These are phyloP conservation scores for Cotoneaster glaucophyllus DNA, from an alignment of 306 rosid genomes.

Conservation along the genomic window DNA sequence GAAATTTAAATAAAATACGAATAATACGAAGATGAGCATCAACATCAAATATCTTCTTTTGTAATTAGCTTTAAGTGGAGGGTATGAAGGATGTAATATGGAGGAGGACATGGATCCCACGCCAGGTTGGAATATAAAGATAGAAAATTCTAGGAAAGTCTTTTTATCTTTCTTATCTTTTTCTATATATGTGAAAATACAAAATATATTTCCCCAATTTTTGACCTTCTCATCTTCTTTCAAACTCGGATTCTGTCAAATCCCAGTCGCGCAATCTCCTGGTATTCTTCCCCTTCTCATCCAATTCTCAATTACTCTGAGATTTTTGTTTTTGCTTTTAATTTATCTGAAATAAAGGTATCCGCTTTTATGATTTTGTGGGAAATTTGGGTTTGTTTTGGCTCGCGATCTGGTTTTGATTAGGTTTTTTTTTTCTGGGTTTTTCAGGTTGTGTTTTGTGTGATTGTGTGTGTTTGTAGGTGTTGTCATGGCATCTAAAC, in stretches of 20 bases:
- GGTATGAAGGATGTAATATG: neutral
- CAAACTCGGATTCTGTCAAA: neutral
- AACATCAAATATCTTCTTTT: too few species aligned
- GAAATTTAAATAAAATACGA: too few species aligned
- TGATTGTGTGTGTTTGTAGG: neutral
- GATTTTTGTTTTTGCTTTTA: neutral
- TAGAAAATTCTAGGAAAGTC: slow-evolving; percentile 39
- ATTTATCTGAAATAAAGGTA: neutral
- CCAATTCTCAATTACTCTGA: neutral
- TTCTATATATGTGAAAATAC: neutral
- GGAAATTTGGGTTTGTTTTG: neutral
- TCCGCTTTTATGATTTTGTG: neutral
- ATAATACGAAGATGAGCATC: too few species aligned
- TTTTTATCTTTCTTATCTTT: neutral
- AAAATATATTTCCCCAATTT: neutral
- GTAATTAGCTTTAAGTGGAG: neutral
- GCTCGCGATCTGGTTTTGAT: slow-evolving; percentile 25
- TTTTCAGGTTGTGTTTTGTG: neutral
- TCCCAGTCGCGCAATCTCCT: neutral
- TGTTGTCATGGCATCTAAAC: slow-evolving; percentile 66
- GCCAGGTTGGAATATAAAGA: slow-evolving; percentile 23
- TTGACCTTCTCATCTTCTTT: neutral
- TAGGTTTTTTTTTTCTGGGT: neutral
- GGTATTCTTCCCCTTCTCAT: neutral
- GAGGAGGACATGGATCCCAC: slow-evolving; percentile 25